Base-by-base conservation (phyloP, 1,284 basidiomycete species). In the Tilletia setariae region DNA sequence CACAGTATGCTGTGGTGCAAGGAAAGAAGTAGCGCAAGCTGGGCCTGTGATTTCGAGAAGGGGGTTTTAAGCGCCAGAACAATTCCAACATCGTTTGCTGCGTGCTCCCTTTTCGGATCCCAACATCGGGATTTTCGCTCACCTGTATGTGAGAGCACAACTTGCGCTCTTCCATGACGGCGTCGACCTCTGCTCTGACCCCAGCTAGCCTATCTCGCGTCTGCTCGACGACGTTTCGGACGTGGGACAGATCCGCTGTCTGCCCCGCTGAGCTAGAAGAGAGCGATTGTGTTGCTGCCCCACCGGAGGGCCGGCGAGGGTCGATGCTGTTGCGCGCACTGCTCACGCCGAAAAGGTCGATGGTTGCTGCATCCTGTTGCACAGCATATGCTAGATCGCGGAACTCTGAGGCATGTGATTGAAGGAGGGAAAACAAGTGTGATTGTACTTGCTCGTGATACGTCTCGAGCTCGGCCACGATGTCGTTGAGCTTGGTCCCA, bases 161-260 rank as follows among this genome's bases (percentile, higher is more conserved):
- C 32, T 35, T 61, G 56, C 56, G 56, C 56, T 61, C 56, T 30
- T 61, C 56, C 32, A 61, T 40, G 56, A 61, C 56, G 4, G 30
- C 28, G 28, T 61, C 56, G 28, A 61, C 56, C 32, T 61, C 56
- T 13, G 32, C 16, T 30, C 32, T 32, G 56, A 61, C 56, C 7
- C 28, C 32, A 15, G 28, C 28, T 16, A 61, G 56, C 56, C 35
- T 32, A n/a, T 61, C 56, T 30, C 56, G 28, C 28, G 56, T 61
- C 15, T 40, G 56, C 28, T 61, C 56, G 16, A 61, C 11, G 28
- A 61, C 56, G 19, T 21, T 11, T 7, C 28, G 56, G 4, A 61
- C 56, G 19, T 61, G 56, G 28, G 19, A 19, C 56, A 61, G 25
- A 6, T 30, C 56, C 23, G 56, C 56, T 40, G 8, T 9, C 56